phyloP scores from a whole-genome alignment of 306 rosid genomes.

The Quercus aquifolioides region DNA sequence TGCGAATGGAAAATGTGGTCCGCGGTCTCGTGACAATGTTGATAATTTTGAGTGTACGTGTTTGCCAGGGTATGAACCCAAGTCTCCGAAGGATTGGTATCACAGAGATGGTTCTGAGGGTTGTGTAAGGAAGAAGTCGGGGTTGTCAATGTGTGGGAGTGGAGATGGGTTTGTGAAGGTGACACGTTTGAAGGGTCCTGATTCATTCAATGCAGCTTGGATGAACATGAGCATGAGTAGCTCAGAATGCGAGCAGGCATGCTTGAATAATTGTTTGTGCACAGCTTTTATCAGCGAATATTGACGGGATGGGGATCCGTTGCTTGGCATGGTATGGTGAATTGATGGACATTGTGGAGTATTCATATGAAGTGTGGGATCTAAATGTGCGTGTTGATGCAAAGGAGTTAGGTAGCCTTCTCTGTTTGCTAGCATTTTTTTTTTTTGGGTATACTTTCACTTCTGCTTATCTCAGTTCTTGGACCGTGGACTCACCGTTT shows the following conservation, averaged over 20 bases:
- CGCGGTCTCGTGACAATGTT: background rate
- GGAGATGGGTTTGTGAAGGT: slow-evolving; percentile 12
- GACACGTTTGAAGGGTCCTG: background rate
- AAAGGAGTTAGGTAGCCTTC: background rate
- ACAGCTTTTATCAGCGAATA: slow-evolving; percentile 17
- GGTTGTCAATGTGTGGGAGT: background rate
- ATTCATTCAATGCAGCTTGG: background rate
- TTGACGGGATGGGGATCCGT: background rate
- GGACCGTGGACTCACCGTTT: background rate
- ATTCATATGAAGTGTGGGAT: slow-evolving; percentile 7
- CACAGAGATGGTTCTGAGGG: slow-evolving; percentile 9
- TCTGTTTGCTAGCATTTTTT: background rate
- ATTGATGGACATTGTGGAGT: slow-evolving; percentile 22
- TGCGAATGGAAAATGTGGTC: background rate
- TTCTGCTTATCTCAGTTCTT: background rate
- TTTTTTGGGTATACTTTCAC: background rate
- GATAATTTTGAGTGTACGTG: background rate
- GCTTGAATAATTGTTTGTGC: slow-evolving; percentile 34
- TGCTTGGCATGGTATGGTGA: slow-evolving; percentile 33
- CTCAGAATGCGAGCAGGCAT: slow-evolving; percentile 11
- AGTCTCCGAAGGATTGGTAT: slow-evolving; percentile 3
- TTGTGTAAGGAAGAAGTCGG: background rate
- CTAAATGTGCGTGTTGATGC: slow-evolving; percentile 22
- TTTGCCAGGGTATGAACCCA: slow-evolving; percentile 12
- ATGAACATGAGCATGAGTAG: background rate